Base-by-base conservation (phyloP, 2,329 filamentous ascomycete species). In the Alternaria alternata region DNA sequence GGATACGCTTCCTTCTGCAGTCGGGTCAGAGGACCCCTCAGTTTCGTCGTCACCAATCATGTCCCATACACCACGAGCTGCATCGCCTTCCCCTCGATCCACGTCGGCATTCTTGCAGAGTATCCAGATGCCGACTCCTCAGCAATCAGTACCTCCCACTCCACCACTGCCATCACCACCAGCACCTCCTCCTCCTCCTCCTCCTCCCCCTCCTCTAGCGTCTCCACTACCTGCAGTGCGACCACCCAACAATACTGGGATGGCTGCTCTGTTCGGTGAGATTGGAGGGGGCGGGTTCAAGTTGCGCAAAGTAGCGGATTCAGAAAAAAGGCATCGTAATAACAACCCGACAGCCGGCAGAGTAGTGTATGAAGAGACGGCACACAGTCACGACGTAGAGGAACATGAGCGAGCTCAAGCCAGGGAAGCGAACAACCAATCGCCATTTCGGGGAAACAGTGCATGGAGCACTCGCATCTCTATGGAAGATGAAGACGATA, bases 341-440 rank as follows among this genome's bases (percentile, higher is more conserved):
- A 28, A 11, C n/a, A 48, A 30, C 7, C 24, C 52, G 7, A 30
- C 3, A 24, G 46, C n/a, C 43, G 30, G 22, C 7, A n/a, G 18
- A 11, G 56, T 58, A 7, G 22, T 32, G 16, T 67, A 67, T 34
- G 43, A 62, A 8, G 39, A 47, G n/a, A 67, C 60, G 36, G 22
- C 44, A 9, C 54, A 67, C 22, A 65, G 66, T 32, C 51, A 30
- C 3, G 48, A 61, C 1, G 61, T 65, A 3, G 61, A 68, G 54
- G 61, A 39, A 24, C 54, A 20, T 14, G 65, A 68, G 32, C 61
- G 41, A 26, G 63, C 59, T 38, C 63, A 68, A n/a, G 53, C 36
- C 3, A 48, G 26, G 26, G 34, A 42, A 32, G 20, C 46, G 12
- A 36, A n/a, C 34, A 49, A 18, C 46, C 46, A 24, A 11, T 22